Conservation (phyloP, 2,329 filamentous ascomycete genomes). For the Dothistroma pini region DNA sequence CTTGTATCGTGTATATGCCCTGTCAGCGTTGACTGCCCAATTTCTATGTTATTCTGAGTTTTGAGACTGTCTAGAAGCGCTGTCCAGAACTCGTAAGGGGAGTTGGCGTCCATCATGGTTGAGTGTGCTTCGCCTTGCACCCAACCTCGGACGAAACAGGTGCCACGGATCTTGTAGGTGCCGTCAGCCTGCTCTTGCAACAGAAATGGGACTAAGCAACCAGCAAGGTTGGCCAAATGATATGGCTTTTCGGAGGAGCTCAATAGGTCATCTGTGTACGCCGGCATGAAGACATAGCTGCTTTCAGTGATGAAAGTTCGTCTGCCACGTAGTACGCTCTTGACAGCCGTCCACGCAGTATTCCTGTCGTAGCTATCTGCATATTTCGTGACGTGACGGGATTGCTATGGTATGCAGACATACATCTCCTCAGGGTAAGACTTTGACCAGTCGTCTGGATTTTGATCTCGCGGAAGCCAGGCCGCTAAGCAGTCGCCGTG, state of each 20-base stretch:
- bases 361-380: conserved; percentile 7
- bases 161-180: conserved; percentile 2
- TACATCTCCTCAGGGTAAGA: conserved; percentile 1
- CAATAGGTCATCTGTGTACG: not conserved
- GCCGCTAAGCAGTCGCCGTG: conserved; percentile 9
- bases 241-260: not conserved
- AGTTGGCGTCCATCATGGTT: conserved; percentile 6
- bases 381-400: conserved; percentile 7
- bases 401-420: not conserved
- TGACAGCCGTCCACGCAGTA: conserved; percentile 9
- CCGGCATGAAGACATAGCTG: conserved; percentile 12
- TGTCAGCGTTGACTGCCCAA: not conserved
- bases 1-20: not conserved
- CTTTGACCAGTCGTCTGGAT: conserved; percentile 1
- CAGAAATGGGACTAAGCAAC: conserved; percentile 13
- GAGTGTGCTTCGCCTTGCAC: conserved; percentile 10
- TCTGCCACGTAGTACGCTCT: conserved; percentile 6
- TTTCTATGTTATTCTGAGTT: not conserved
- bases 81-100: conserved; percentile 6
- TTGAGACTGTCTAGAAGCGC: not conserved
- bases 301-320: conserved; percentile 9
- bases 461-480: conserved; percentile 11
- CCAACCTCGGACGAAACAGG: conserved; percentile 10
- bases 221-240: conserved; percentile 6
- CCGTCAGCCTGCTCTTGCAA: conserved; percentile 10